Evolutionary conservation across 2,329 filamentous ascomycete species (phyloP), one percentile per base, ranked within the genome.

Genomic region (Trichoderma citrinoviride): DNA sequence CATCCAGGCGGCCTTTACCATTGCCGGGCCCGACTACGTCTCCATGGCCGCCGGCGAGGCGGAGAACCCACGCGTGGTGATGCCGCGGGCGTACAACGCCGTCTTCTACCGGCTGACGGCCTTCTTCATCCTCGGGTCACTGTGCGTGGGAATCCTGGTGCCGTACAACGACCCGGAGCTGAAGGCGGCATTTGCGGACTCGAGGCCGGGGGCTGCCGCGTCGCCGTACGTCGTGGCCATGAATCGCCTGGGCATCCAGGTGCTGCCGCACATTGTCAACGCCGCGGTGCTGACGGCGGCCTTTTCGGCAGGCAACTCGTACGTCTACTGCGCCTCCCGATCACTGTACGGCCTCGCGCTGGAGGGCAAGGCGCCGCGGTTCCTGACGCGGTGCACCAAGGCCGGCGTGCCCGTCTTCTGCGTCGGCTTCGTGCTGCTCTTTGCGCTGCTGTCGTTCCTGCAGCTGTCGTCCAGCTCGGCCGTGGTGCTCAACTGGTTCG

Each of bases 71-170:
- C 86, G 90, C 17, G 78, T 77, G 19, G 84, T 89, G 21, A 85
- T 95, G 75, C 90, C 90, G 0, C 86, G 84, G 46, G 91, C 91
- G 1, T 93, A 87, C 76, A 92, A 92, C 66, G 87, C 89, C 55
- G 90, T 93, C 1, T 93, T 93, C 75, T 93, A 91, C 75, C 88
- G 91, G 37, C 79, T 94, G 37, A 89, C 89, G 0, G 79, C 85
- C 1, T 93, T 94, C 75, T 93, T 93, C 77, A 84, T 92, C 44
- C 83, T 92, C 1, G 90, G 90, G 1, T 87, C 89, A 0, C 81
- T 95, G 2, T 86, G 85, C 21, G 87, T 92, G 5, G 90, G 90
- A 8, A 88, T 92, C 56, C 73, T 91, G 23, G 86, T 93, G 43
- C 84, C 91, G 1, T 88, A 89, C 74, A 82, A 92, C 66, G 89